Conservation (phyloP, 2,329 filamentous ascomycete species). For the Diaporthe helianthi region DNA sequence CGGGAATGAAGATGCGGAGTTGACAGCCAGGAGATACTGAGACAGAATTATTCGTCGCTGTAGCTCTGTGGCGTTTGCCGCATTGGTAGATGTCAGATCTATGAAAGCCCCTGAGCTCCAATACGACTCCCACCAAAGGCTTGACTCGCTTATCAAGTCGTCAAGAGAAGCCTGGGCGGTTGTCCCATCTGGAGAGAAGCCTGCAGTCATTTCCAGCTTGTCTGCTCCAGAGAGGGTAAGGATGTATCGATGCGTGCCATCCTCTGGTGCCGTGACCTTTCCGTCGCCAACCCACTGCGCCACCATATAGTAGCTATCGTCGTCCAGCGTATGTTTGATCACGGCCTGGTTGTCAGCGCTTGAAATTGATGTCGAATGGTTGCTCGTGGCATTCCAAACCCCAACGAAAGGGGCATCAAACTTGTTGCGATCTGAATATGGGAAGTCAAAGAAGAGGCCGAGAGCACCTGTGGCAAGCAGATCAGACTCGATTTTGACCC, state of each 20-base stretch:
- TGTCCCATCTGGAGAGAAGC: constrained; percentile 42
- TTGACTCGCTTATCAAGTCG: constrained; percentile 43
- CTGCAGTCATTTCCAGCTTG: constrained; percentile 42
- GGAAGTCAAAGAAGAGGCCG: constrained; percentile 60
- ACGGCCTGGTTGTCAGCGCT: constrained; percentile 42
- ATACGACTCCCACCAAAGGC: constrained; percentile 55
- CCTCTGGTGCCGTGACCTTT: constrained; percentile 43
- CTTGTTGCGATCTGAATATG: constrained; percentile 56
- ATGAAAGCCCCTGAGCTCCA: constrained; percentile 60
- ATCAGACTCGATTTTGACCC: constrained; percentile 50
- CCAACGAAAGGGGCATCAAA: constrained; percentile 63
- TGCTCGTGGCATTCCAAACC: constrained; percentile 54
- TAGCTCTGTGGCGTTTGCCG: constrained; percentile 53
- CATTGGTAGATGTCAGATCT: constrained; percentile 51
- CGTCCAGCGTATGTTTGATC: constrained; percentile 53
- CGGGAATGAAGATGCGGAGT: constrained; percentile 56
- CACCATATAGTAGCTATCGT: constrained; percentile 50
- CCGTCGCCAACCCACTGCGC: constrained; percentile 48
- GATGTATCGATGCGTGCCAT: constrained; percentile 52
- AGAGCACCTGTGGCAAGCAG: constrained; percentile 48
- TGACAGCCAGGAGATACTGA: constrained; percentile 60
- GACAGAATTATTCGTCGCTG: constrained; percentile 61
- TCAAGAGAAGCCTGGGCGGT: constrained; percentile 39
- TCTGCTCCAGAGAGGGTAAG: constrained; percentile 41
- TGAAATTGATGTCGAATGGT: constrained; percentile 50